Conservation (phyloP, 768 basidiomycete genomes). For the Tephrocybe rancida region DNA sequence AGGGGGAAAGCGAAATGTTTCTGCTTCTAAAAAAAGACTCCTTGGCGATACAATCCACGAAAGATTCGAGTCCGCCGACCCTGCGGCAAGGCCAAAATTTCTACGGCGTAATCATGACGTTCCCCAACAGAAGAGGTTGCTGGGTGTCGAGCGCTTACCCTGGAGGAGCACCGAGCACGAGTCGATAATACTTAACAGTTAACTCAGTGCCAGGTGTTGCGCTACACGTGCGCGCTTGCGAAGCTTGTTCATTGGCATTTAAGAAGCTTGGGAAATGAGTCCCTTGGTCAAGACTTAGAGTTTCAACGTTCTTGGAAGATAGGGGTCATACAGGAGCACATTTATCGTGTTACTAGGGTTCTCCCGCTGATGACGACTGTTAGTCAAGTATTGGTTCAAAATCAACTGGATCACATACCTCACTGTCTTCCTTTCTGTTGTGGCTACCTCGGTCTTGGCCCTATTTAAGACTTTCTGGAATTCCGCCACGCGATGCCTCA, state of each 20-base stretch:
- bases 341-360: slow-evolving; percentile 56
- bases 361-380: slow-evolving; percentile 43
- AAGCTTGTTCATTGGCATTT: too few relatives aligned
- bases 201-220: too few relatives aligned
- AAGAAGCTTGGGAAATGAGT: too few relatives aligned
- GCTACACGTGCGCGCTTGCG: too few relatives aligned
- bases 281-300: neutral
- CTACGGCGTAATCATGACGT: neutral
- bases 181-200: too few relatives aligned
- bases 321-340: neutral
- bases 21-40: too few relatives aligned
- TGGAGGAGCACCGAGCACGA: neutral
- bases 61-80: too few relatives aligned
- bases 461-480: slow-evolving; percentile 96
- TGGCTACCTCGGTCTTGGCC: slow-evolving; percentile 89
- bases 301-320: neutral
- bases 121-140: neutral
- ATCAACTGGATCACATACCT: slow-evolving; percentile 52
- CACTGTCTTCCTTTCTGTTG: slow-evolving; percentile 87
- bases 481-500: slow-evolving; percentile 91
- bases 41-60: too few relatives aligned
- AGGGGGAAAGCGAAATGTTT: too few relatives aligned
- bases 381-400: neutral
- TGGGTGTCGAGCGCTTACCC: neutral
- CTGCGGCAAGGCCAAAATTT: neutral